These are phyloP conservation scores for Tylopilus balloui DNA, from an alignment of 768 basidiomycete species.

Conservation along the genomic window DNA sequence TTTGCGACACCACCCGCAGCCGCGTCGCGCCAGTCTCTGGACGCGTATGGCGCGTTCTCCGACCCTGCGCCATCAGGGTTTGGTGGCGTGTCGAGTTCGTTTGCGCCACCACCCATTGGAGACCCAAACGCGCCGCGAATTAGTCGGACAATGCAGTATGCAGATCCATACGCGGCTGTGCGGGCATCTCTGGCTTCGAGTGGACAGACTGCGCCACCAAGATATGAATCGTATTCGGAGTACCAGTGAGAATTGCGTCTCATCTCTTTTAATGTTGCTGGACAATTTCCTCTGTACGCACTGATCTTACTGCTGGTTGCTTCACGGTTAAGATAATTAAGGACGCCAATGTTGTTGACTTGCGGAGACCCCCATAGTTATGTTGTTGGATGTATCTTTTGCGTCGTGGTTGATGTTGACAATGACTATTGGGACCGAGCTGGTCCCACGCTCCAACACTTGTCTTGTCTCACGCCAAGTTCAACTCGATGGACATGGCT, in stretches of 20 bases:
- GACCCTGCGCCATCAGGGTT: conserved; percentile 82
- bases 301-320: conserved; percentile 7
- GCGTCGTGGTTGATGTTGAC: conserved; percentile 2
- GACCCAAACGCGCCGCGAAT: conserved; percentile 44
- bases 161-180: conserved; percentile 83
- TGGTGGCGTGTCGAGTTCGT: conserved; percentile 37
- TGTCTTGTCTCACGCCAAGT: not conserved
- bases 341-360: conserved; percentile 10
- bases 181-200: conserved; percentile 48
- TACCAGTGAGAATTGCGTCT: conserved; percentile 36
- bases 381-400: conserved; percentile 11
- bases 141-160: conserved; percentile 92
- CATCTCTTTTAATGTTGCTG: not conserved
- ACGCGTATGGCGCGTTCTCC: conserved; percentile 87
- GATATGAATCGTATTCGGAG: conserved; percentile 52
- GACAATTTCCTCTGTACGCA: conserved; percentile 10
- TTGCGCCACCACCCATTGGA: conserved; percentile 31
- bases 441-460: conserved; percentile 17
- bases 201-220: conserved; percentile 39
- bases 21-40: conserved; percentile 64
- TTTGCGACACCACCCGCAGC: conserved; percentile 32
- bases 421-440: conserved; percentile 10
- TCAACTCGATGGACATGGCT: conserved; percentile 6
- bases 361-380: not conserved
- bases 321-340: conserved; percentile 10